phyloP scores from a whole-genome alignment of 129 eudicot genomes.

The Gnaphalium uliginosum region DNA sequence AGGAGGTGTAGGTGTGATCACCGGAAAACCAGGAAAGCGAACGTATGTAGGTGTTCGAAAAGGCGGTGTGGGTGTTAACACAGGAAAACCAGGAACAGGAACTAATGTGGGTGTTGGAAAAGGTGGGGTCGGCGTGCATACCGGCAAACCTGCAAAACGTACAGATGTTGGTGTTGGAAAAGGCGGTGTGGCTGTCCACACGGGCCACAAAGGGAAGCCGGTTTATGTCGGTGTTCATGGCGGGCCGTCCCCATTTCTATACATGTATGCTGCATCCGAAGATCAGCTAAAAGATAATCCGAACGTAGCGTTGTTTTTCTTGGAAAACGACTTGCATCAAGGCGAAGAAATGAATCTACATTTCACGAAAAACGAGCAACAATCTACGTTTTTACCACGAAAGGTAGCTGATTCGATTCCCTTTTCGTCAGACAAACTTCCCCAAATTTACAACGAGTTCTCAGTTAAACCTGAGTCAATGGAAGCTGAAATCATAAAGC shows the following conservation, averaged over 20 bases:
- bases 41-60: constrained; percentile 22
- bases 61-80: constrained; percentile 30
- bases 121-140: constrained; percentile 27
- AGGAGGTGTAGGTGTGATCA: constrained; percentile 24
- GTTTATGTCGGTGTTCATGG: neutral
- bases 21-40: constrained; percentile 17
- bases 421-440: constrained; percentile 46
- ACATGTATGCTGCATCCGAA: constrained; percentile 43
- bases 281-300: constrained; percentile 60
- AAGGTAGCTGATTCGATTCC: constrained; percentile 53
- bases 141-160: constrained; percentile 20
- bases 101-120: constrained; percentile 27
- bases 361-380: constrained; percentile 25
- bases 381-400: constrained; percentile 45
- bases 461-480: constrained; percentile 40
- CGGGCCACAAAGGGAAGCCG: neutral
- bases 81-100: constrained; percentile 21
- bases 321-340: constrained; percentile 28
- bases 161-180: constrained; percentile 24
- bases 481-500: constrained; percentile 45
- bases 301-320: constrained; percentile 58
- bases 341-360: constrained; percentile 45
- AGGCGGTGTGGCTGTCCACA: constrained; percentile 28
- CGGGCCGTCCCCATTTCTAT: constrained; percentile 31
- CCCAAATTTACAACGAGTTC: constrained; percentile 37